A percentile compares a stretch with the other conserved stretches of the same genome.
Conservation (phyloP, 2,329 filamentous ascomycete genomes). For the Stemphylium beticola region DNA sequence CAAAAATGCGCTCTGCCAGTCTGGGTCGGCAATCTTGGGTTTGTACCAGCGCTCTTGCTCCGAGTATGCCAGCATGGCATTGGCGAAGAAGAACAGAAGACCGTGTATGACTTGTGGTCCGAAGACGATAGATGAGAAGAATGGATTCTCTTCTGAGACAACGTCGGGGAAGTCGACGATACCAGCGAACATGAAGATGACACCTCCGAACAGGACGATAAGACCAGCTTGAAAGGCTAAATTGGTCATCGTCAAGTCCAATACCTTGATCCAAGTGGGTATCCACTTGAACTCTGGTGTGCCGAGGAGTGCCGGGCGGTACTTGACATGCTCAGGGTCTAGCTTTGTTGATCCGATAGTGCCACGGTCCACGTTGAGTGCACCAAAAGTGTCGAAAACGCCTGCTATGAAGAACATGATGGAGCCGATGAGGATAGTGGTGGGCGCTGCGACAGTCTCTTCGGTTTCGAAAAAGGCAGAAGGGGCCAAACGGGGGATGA, state of each 20-base stretch:
- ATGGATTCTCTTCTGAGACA: constrained; percentile 19
- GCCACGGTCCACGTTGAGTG: constrained; percentile 31
- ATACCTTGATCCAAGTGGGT: constrained; percentile 22
- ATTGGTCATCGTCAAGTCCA: constrained; percentile 24
- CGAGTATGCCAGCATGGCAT: constrained; percentile 31
- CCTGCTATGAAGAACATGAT: constrained; percentile 38
- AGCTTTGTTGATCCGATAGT: constrained; percentile 20
- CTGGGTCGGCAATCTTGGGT: constrained; percentile 28
- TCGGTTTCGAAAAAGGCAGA: constrained; percentile 21
- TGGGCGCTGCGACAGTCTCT: constrained; percentile 27
- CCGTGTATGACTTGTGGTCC: constrained; percentile 36
- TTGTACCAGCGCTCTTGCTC: constrained; percentile 38
- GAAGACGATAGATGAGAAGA: constrained; percentile 29
- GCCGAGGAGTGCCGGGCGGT: constrained; percentile 33
- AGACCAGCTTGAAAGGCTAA: constrained; percentile 39
- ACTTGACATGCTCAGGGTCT: constrained; percentile 15
- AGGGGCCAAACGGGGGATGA: constrained; percentile 21
- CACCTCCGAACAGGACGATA: constrained; percentile 36
- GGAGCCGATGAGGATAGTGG: constrained; percentile 33
- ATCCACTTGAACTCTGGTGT: constrained; percentile 35
- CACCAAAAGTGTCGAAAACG: constrained; percentile 34
- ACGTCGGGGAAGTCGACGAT: constrained; percentile 38
- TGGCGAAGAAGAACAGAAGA: constrained; percentile 33
- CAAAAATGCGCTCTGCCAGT: constrained; percentile 36
- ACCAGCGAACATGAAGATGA: constrained; percentile 40